Evolutionary conservation across 768 basidiomycete genomes (phyloP).

Genomic region (Ramaria rubella): DNA sequence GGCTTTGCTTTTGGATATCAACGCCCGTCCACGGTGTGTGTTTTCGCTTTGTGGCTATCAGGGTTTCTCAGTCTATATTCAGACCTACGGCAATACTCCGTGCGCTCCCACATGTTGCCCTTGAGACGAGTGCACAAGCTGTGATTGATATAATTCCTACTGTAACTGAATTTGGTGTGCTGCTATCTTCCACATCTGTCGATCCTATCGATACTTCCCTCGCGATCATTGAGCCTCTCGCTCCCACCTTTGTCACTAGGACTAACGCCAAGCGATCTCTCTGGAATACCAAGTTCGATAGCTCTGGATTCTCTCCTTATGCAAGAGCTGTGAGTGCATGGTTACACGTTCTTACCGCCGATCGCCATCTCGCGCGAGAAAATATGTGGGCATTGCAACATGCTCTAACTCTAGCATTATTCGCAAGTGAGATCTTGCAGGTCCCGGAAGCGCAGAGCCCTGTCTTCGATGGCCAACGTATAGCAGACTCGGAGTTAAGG

Average conservation of each 20-base stretch:
- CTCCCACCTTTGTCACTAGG: slow-evolving; percentile 38
- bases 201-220: slow-evolving; percentile 13
- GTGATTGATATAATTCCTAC: slow-evolving; percentile 1
- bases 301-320: slow-evolving; percentile 53
- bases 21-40: slow-evolving; percentile 1
- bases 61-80: not conserved
- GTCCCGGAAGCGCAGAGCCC: slow-evolving; percentile 44
- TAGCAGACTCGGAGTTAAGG: slow-evolving; percentile 29
- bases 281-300: slow-evolving; percentile 30
- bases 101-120: not conserved
- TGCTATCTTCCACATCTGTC: not conserved
- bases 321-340: slow-evolving; percentile 55
- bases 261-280: slow-evolving; percentile 4
- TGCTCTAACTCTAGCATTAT: slow-evolving; percentile 53
- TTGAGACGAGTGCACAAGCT: not conserved
- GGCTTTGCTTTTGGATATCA: not conserved
- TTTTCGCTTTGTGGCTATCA: not conserved
- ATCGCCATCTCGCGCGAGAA: slow-evolving; percentile 53
- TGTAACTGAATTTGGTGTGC: not conserved
- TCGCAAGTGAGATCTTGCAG: slow-evolving; percentile 54
- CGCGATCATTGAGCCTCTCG: slow-evolving; percentile 46
- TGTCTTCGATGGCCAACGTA: slow-evolving; percentile 36
- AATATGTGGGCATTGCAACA: slow-evolving; percentile 67
- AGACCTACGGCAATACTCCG: not conserved
- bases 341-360: slow-evolving; percentile 45